Base-by-base conservation (phyloP, 2,329 filamentous ascomycete genomes). In the Venturia pyrina region DNA sequence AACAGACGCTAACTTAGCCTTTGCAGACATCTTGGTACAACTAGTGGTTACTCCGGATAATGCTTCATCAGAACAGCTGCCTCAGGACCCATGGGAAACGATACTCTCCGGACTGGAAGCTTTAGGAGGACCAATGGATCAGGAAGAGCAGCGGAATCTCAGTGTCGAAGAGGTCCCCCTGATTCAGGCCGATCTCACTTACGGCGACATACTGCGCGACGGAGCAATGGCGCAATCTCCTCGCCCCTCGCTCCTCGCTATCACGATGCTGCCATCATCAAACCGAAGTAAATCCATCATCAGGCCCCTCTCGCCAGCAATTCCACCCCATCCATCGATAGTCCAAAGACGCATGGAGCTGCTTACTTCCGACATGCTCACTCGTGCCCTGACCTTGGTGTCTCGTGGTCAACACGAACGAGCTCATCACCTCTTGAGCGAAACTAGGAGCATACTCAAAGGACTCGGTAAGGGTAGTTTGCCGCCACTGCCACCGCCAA, bases 301-400 rank as follows among this genome's bases (percentile, higher is more conserved):
- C 78, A 84, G 66, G 67, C 77, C 66, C 85, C 87, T 19, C 37
- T 76, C 76, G 65, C 75, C 91, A 93, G 90, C 92, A 0, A 99
- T 99, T 68, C 95, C 95, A 17, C 93, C 95, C 59, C 95, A 98
- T 74, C 93, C 95, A 5, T 91, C 89, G 68, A 92, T 99, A 67
- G 93, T 99, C 7, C 95, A 99, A 78, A 86, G 95, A 50, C 89
- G 95, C 59, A 99, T 99, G 95, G 95, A 99, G 77, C 82, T 99
- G 40, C 84, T 99, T 64, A 98, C 95, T 2, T 98, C 93, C 1
- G 95, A 99, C 75, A 99, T 99, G 95, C 84, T 99, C 69, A 96
- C 91, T 8, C 85, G 95, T 67, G 93, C 95, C 17, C 80, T 99
- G 68, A 96, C 92, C 0, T 84, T 99, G 24, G 93, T 98, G 24